Conservation (phyloP, 2,329 filamentous ascomycete genomes). For the Myriosclerotinia duriaeana region DNA sequence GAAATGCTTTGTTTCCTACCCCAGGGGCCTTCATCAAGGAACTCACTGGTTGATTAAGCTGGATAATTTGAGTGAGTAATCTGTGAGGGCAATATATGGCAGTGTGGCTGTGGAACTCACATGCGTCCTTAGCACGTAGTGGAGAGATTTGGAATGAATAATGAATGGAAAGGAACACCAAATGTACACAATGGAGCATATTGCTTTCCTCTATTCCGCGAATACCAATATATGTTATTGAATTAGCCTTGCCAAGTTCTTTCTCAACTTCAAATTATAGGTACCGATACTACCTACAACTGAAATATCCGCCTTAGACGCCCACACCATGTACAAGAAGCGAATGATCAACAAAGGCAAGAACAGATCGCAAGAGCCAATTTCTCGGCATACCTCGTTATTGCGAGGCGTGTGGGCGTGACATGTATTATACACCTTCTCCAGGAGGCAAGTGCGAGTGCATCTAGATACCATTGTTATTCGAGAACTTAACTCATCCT, state of each 20-base stretch:
- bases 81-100: neutral
- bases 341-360: neutral
- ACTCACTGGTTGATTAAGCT: constrained; percentile 20
- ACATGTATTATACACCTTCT: neutral
- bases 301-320: neutral
- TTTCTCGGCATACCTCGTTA: neutral
- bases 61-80: neutral
- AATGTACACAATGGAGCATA: constrained; percentile 9
- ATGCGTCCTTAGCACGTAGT: neutral
- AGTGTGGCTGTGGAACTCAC: neutral
- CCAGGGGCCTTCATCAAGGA: constrained; percentile 28
- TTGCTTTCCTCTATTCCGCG: neutral
- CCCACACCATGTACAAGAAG: neutral
- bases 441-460: neutral
- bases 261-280: neutral
- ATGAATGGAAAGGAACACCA: neutral
- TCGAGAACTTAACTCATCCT: neutral
- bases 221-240: constrained; percentile 9
- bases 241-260: neutral
- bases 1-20: constrained; percentile 69
- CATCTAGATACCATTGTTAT: neutral
- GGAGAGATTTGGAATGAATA: neutral
- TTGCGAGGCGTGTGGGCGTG: neutral
- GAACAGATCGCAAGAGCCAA: neutral
- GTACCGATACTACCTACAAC: neutral